phyloP scores from a whole-genome alignment of 768 basidiomycete species.

The Suillus americanus region DNA sequence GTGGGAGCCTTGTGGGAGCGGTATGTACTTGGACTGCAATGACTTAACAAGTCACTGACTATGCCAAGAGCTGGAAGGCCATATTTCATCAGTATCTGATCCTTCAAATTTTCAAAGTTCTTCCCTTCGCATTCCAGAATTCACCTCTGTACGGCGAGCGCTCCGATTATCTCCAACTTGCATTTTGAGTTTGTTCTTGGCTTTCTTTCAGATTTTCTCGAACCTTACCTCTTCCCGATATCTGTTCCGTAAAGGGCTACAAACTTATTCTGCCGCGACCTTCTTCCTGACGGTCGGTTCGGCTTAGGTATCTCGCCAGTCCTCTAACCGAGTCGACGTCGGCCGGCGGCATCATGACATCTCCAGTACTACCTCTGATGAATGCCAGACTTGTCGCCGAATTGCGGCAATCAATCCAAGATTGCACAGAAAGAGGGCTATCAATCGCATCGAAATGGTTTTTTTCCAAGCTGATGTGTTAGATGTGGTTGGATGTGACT shows the following conservation, averaged over 20 bases:
- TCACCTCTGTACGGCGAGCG: neutral
- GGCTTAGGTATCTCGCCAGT: neutral
- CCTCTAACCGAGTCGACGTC: neutral
- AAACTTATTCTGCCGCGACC: neutral
- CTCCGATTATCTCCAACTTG: neutral
- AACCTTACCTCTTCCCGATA: neutral
- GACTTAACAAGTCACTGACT: neutral
- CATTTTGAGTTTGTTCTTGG: constrained; percentile 1
- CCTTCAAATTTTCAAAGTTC: neutral
- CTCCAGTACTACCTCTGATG: constrained; percentile 24
- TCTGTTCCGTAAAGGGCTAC: neutral
- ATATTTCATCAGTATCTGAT: neutral
- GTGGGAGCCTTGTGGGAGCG: neutral
- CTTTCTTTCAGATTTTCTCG: constrained; percentile 4
- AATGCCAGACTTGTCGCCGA: constrained; percentile 55
- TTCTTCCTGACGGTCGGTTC: neutral
- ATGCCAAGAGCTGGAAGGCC: neutral
- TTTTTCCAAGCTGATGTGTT: constrained; percentile 11
- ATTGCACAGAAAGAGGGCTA: constrained; percentile 75
- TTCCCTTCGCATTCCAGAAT: constrained; percentile 1
- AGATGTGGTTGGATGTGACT: constrained; percentile 7
- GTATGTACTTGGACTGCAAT: neutral
- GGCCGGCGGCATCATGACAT: neutral
- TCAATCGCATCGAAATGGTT: constrained; percentile 77
- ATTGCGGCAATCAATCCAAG: constrained; percentile 60